These are phyloP conservation scores for Emergomyces orientalis DNA, from an alignment of 2,329 filamentous ascomycete genomes.

Conservation along the genomic window DNA sequence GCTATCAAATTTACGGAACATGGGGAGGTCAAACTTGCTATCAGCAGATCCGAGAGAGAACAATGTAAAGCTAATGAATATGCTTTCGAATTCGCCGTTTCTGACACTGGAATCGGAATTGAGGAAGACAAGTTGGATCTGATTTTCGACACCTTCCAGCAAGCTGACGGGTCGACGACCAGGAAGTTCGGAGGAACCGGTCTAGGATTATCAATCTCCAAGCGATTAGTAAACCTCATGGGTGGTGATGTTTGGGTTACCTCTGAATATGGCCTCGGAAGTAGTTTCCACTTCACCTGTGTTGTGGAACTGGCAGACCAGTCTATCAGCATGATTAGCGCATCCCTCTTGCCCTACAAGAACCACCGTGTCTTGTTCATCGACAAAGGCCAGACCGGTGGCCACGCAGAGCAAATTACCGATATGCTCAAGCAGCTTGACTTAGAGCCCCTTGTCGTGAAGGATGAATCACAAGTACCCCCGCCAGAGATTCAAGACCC, in stretches of 20 bases:
- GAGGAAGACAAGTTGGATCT: constrained; percentile 89
- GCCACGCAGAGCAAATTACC: constrained; percentile 58
- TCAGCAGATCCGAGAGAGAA: constrained; percentile 57
- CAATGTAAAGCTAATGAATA: constrained; percentile 66
- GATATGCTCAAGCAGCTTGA: constrained; percentile 70
- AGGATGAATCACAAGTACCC: constrained; percentile 60
- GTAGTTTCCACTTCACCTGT: constrained; percentile 94
- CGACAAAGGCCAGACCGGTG: constrained; percentile 72
- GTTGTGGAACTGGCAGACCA: constrained; percentile 74
- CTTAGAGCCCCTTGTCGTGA: constrained; percentile 74
- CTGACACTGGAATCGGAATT: constrained; percentile 94
- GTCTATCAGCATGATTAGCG: constrained; percentile 64
- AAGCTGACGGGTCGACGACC: constrained; percentile 93
- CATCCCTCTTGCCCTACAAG: constrained; percentile 76
- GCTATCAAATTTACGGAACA: constrained; percentile 98
- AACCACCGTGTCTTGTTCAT: constrained; percentile 90
- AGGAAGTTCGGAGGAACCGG: constrained; percentile 93
- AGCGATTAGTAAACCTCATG: constrained; percentile 91
- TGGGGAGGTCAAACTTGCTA: constrained; percentile 91
- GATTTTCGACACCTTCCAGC: constrained; percentile 98
- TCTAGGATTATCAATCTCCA: constrained; percentile 87
- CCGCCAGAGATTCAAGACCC: constrained; percentile 45
- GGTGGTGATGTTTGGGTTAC: constrained; percentile 93
- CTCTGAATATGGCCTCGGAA: constrained; percentile 82
- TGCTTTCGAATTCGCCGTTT: constrained; percentile 89